Base-by-base conservation (phyloP, 257 asterid genomes). In the Primulina tabacum region DNA sequence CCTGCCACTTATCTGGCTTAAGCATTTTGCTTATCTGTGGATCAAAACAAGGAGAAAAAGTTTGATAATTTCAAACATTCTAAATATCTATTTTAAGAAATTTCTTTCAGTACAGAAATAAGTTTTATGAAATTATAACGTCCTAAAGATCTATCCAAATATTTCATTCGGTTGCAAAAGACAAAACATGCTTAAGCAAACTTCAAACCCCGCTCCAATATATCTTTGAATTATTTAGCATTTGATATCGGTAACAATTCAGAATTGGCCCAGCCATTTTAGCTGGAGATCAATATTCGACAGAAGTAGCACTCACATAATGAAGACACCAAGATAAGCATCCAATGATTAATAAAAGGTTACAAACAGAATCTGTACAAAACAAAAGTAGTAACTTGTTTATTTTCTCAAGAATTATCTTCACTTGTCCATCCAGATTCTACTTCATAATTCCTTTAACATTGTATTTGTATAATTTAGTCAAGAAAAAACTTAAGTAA, bases 1-100 rank as follows among this genome's bases (percentile, higher is more conserved):
- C 79, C 79, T 87, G 96, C 99, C 99, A 93, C 87, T 89, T 93
- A 43, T 89, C 97, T 64, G 94, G 97, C 89, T 89, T 93, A 77
- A 93, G 99, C 99, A 87, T 89, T 80, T 85, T 90, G 84, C 82
- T 89, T 75, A 87, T 72, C 99, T 93, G 89, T 81, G 73, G 70
- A 64, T 67, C 68, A 26, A 73, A 60, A 73, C 62, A 68, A 52
- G 71, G 55, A 69, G 33, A 71, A 60, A 56, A 61, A 10, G n/a
- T 63, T 57, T 60, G 28, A 30, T 33, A 32, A 4, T 16, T 47
- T 14, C 62, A 62, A 70, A 61, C 65, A 73, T 66, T 33, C 62
- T 10, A 35, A 64, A 34, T 64, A 65, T 62, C 61, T 67, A 16
- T 47, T 14, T 47, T 47, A 43, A 43, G 56, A 16, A 47, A 47